Conservation (phyloP, 1,139 yeast species). For the Entelexis sorbosivorans region DNA sequence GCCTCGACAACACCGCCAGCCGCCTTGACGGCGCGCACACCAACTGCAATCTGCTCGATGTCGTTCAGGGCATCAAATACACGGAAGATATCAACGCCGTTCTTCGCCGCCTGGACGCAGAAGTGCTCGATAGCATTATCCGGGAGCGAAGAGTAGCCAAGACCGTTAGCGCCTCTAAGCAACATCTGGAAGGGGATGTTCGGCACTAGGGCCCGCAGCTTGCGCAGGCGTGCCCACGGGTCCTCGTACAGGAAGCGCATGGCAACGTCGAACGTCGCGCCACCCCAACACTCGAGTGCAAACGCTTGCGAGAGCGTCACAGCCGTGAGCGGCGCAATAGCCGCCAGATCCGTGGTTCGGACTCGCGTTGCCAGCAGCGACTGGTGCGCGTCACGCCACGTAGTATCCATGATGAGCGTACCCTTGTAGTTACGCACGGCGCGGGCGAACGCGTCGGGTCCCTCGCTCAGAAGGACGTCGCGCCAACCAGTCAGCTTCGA, state of each 20-base stretch:
- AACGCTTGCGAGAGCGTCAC: conserved; percentile 83
- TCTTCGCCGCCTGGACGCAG: conserved; percentile 84
- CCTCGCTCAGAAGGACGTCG: conserved; percentile 67
- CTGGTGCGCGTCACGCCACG: conserved; percentile 99
- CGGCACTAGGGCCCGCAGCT: conserved; percentile 81
- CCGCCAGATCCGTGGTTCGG: conserved; percentile 80
- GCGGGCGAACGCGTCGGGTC: conserved; percentile 81
- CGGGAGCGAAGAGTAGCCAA: conserved; percentile 93
- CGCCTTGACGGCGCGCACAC: conserved; percentile 93
- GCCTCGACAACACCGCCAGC: conserved; percentile 99
- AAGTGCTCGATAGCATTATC: conserved; percentile 98
- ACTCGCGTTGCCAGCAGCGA: conserved; percentile 96
- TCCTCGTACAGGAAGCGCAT: conserved; percentile 98
- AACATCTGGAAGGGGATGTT: conserved; percentile 99
- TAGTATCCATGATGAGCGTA: conserved; percentile 89
- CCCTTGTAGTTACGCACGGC: conserved; percentile 78
- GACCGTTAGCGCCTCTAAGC: conserved; percentile 98
- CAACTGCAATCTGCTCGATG: conserved; percentile 89
- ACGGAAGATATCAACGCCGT: conserved; percentile 94
- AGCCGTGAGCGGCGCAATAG: conserved; percentile 90
- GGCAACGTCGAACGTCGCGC: conserved; percentile 97
- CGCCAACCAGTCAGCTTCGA: conserved; percentile 70
- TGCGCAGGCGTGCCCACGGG: conserved; percentile 94
- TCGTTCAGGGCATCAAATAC: conserved; percentile 97
- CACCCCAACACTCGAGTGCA: conserved; percentile 99